Conservation (phyloP, 331 rosid species). For the Rhamnella rubrinervis region DNA sequence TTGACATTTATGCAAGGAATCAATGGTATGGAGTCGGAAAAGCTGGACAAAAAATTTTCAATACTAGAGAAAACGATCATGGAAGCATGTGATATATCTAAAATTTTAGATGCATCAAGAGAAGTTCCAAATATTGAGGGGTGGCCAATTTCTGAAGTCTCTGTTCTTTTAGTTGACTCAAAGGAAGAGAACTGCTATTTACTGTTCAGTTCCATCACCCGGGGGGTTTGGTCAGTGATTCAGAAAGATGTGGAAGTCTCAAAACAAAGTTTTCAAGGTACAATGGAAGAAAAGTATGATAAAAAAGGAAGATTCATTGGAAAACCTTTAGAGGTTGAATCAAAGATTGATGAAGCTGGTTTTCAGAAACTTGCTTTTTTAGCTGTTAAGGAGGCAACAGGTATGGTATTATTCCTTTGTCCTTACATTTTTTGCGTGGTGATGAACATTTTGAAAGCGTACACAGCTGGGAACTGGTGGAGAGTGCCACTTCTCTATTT, state of each 20-base stretch:
- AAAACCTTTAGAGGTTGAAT: constrained; percentile 46
- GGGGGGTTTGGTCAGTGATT: constrained; percentile 74
- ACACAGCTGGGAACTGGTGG: background rate
- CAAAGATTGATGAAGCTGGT: constrained; percentile 36
- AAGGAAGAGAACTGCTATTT: constrained; percentile 65
- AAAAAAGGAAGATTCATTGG: constrained; percentile 49
- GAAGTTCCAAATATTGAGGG: constrained; percentile 53
- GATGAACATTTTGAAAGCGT: background rate
- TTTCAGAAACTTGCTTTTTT: constrained; percentile 61
- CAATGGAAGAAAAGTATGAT: constrained; percentile 26
- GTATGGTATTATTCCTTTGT: constrained; percentile 35
- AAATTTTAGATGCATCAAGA: constrained; percentile 57
- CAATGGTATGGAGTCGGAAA: constrained; percentile 42
- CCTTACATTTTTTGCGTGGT: background rate
- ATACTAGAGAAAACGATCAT: constrained; percentile 58
- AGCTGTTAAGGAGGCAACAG: constrained; percentile 70
- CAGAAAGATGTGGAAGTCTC: constrained; percentile 50
- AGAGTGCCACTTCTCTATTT: background rate
- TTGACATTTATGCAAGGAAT: constrained; percentile 60
- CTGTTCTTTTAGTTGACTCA: constrained; percentile 63
- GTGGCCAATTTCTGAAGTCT: constrained; percentile 78
- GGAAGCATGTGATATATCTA: constrained; percentile 69
- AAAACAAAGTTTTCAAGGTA: constrained; percentile 38
- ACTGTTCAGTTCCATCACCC: constrained; percentile 47
- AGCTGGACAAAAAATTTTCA: constrained; percentile 67